Base-by-base conservation (phyloP, 2,329 filamentous ascomycete genomes). In the Colletotrichum endophyticum region DNA sequence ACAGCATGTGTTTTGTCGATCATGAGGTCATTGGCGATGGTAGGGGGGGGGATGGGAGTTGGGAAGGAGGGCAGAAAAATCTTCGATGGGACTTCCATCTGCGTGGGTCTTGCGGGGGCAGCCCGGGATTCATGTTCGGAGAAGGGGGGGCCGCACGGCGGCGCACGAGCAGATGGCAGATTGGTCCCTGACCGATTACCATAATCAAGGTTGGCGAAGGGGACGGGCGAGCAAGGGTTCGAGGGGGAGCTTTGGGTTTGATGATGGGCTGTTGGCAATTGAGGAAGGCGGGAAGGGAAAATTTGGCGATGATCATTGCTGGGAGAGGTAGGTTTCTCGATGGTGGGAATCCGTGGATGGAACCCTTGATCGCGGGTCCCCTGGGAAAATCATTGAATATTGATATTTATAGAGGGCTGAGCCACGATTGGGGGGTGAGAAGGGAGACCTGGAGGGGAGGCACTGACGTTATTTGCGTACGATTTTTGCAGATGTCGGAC, bases 11-110 rank as follows among this genome's bases (percentile, higher is more conserved):
- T 39, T 25, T 16, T 56, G 76, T 57, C 73, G 73, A 77, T 77
- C 73, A 77, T 77, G 76, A 77, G 73, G 73, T 77, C 76, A 77
- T 77, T 66, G 56, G 59, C n/a, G 53, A 67, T 67, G 59, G n/a
- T 30, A 63, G n/a, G 61, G 53, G 53, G 11, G 16, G 16, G 67
- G 28, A 73, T 66, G 64, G 61, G 28, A 57, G 53, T 59, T 68
- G 61, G 57, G 30, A 72, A n/a, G 39, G 39, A n/a, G 62, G 66
- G 49, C 25, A 67, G 66, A 39, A 75, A 75, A 66, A 25, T 77
- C 56, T 77, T 71, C 72, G 72, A 69, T 68, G 64, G 49, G 34
- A 25, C 64, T 73, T 76, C 57, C 64, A 69, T 61, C 32, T 62
- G 44, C 70, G 70, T 73, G 73, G 70, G 70, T 73, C 71, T 69